Base-by-base conservation (phyloP, 192 early-diverging fungal species). In the Podila horticola region DNA sequence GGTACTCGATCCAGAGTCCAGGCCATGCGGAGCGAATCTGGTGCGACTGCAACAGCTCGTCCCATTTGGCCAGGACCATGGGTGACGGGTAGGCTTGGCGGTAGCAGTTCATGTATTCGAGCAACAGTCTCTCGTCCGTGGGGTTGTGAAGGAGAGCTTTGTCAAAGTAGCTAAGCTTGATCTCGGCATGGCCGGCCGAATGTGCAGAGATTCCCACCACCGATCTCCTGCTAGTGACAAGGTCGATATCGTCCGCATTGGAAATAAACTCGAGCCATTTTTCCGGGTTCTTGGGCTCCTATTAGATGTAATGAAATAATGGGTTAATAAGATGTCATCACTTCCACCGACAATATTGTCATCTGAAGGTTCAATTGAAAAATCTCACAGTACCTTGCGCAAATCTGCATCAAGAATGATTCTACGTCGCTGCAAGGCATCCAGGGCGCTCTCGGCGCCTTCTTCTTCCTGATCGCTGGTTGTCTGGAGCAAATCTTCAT, bases 91-190 rank as follows among this genome's bases (percentile, higher is more conserved):
- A 88, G 22, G 71, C 69, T 29, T 83, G 75, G 49, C 74, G 82
- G 52, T 85, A 86, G 33, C 84, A 88, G 20, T 77, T 69, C 52
- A 90, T 69, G 72, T 89, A 90, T 17, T 68, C 75, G 12, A 86
- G 50, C 29, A 86, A 58, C 0, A 90, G 57, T 2, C 71, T 62
- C 29, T 88, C 79, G 63, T 82, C 64, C 5, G 74, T 75, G 0
- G 89, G 88, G 58, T 90, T 90, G n/a, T 72, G 62, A 12, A 83
- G 71, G 15, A 88, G 29, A 7, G 89, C 87, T 28, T 85, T 86
- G 68, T 90, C 89, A 69, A 84, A 88, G 38, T 89, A 88, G 29
- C 89, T 89, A 1, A 89, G 34, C 49, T 86, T 88, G 49, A 90
- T 75, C 52, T 88, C 89, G 20, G 67, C 64, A n/a, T 89, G 61